phyloP scores from a whole-genome alignment of 2,329 filamentous ascomycete genomes.

The Colletotrichum tabaci region DNA sequence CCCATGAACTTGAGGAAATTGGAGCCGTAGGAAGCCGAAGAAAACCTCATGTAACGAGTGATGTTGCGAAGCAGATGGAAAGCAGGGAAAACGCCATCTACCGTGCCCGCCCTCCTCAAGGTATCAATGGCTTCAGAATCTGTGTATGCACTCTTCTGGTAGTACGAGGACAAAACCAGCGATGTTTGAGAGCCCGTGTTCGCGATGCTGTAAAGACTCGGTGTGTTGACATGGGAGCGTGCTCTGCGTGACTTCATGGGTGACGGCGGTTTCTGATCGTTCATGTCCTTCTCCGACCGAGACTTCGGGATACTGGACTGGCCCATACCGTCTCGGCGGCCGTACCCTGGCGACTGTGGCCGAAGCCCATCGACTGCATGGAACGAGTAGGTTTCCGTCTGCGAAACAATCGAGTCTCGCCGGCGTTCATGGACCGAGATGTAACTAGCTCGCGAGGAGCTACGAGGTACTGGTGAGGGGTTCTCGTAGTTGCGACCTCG shows the following conservation, averaged over 20 bases:
- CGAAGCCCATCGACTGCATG: constrained; percentile 61
- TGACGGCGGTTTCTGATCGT: constrained; percentile 40
- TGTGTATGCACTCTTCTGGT: constrained; percentile 64
- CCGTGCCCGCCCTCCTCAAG: constrained; percentile 66
- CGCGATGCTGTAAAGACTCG: constrained; percentile 73
- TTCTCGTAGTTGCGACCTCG: constrained; percentile 43
- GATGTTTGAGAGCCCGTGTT: constrained; percentile 71
- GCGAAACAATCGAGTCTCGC: constrained; percentile 69
- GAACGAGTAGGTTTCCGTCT: constrained; percentile 69
- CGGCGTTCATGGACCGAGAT: constrained; percentile 66
- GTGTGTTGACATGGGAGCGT: constrained; percentile 55
- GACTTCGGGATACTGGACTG: constrained; percentile 51
- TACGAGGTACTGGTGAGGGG: constrained; percentile 51
- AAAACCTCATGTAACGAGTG: constrained; percentile 76
- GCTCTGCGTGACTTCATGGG: constrained; percentile 47
- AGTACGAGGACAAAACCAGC: constrained; percentile 64
- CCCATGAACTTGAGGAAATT: constrained; percentile 75
- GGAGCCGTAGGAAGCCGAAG: constrained; percentile 76
- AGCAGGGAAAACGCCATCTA: constrained; percentile 72
- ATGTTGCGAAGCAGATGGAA: constrained; percentile 74
- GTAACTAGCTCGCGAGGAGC: constrained; percentile 63
- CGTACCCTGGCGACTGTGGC: constrained; percentile 60
- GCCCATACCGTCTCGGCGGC: constrained; percentile 48
- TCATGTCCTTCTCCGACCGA: constrained; percentile 53
- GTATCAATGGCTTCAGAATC: constrained; percentile 64